Base-by-base conservation (phyloP, 768 basidiomycete genomes). In the Amanita brunnescens region DNA sequence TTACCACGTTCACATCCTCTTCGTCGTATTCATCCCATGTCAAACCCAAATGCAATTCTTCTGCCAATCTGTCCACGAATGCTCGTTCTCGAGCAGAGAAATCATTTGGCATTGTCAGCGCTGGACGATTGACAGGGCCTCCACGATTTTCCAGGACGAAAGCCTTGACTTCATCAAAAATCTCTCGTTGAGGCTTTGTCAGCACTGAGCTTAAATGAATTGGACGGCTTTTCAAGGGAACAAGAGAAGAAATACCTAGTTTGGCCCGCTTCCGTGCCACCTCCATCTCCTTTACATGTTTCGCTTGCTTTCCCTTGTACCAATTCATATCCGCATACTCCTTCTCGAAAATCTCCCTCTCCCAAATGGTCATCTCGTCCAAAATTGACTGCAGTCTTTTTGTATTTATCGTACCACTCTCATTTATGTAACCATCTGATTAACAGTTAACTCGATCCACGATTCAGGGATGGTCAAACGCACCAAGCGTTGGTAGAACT, bases 21-120 rank as follows among this genome's bases (percentile, higher is more conserved):
- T 87, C 87, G 55, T 93, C 87, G 58, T 83, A 93, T 62, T 94
- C 93, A 62, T 98, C 95, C 91, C 93, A 99, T n/a, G 84, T 72
- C 23, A 94, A 62, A 18, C 67, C 75, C 10, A 98, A 75, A 61
- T 90, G 83, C 39, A 98, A 65, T 43, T 92, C 85, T 35, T 79
- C 75, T 5, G 87, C 83, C 18, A 99, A 73, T 23, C 78, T 80
- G 34, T 70, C 75, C 30, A 98, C 81, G 61, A 97, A 97, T 44
- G 72, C 73, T 38, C 87, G 76, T 55, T 98, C 93, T 37, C 82
- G 73, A 4, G 91, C 83, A 0, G 89, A 75, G 67, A 95, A 86
- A 13, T 73, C 75, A 60, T 95, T 95, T 20, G 77, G 79, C 71
- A 97, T 77, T 9, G 79, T 68, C 42, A 95, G 70, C 21, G 68